phyloP scores from a whole-genome alignment of 495 filamentous ascomycete species.

The Polyplosphaeria fusca region DNA sequence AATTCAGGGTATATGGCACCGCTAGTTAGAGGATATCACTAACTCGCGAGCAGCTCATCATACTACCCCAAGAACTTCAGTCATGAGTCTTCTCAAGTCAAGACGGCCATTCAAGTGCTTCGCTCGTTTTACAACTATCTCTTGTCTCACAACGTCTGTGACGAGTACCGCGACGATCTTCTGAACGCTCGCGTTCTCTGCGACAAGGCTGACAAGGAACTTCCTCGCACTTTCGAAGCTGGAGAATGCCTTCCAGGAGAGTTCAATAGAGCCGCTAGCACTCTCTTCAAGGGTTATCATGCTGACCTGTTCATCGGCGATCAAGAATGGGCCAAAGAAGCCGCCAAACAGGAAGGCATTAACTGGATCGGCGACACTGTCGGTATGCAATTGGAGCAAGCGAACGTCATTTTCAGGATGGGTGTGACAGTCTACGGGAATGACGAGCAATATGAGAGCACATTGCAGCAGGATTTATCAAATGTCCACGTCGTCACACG shows the following conservation, averaged over 20 bases:
- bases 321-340: slow-evolving; percentile 41
- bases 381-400: slow-evolving; percentile 34
- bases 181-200: slow-evolving; percentile 64
- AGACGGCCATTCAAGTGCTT: slow-evolving; percentile 58
- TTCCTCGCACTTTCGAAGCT: slow-evolving; percentile 54
- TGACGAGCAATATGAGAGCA: slow-evolving; percentile 31
- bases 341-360: slow-evolving; percentile 1
- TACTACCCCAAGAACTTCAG: slow-evolving; percentile 48
- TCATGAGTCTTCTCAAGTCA: slow-evolving; percentile 44
- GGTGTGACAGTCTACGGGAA: slow-evolving; percentile 41
- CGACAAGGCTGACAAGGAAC: slow-evolving; percentile 62
- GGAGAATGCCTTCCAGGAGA: slow-evolving; percentile 58
- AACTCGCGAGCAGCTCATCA: slow-evolving; percentile 47
- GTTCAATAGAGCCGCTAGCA: slow-evolving; percentile 69
- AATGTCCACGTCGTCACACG: slow-evolving; percentile 40
- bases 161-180: slow-evolving; percentile 69
- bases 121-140: slow-evolving; percentile 89
- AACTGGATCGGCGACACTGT: slow-evolving; percentile 7
- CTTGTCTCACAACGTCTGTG: slow-evolving; percentile 76
- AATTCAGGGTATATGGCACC: too few relatives aligned
- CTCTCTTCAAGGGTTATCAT: slow-evolving; percentile 55
- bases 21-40: too few relatives aligned
- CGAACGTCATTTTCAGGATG: slow-evolving; percentile 43
- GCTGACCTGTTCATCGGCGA: slow-evolving; percentile 38
- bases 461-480: slow-evolving; percentile 7